Conservation (phyloP, 1,284 basidiomycete genomes). For the Pseudozyma pruni region DNA sequence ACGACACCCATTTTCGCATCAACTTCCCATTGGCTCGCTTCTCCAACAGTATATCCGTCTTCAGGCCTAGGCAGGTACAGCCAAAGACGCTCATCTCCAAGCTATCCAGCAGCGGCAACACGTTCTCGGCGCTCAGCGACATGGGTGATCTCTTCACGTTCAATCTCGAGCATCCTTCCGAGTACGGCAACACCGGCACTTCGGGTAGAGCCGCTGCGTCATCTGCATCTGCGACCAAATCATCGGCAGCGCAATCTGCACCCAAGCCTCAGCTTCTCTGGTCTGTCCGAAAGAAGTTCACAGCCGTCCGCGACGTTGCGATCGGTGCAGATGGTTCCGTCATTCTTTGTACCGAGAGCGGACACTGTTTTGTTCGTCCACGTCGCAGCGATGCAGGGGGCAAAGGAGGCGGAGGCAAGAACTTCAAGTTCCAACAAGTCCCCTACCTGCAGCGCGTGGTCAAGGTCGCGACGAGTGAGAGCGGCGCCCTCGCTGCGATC, state of each 20-base stretch:
- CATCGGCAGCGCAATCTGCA: slow-evolving; percentile 28
- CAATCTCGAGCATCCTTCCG: slow-evolving; percentile 68
- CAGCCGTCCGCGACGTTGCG: slow-evolving; percentile 83
- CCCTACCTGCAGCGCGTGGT: slow-evolving; percentile 85
- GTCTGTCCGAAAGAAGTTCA: slow-evolving; percentile 86
- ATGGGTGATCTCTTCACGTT: slow-evolving; percentile 94
- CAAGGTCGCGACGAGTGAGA: slow-evolving; percentile 84
- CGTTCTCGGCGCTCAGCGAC: slow-evolving; percentile 84
- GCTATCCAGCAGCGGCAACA: slow-evolving; percentile 81
- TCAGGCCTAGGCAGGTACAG: slow-evolving; percentile 59
- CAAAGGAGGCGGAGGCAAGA: slow-evolving; percentile 43
- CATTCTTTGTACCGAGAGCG: slow-evolving; percentile 91
- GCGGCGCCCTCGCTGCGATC: slow-evolving; percentile 88
- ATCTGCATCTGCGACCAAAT: slow-evolving; percentile 10
- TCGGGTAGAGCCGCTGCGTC: slow-evolving; percentile 9
- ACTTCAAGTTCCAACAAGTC: slow-evolving; percentile 78
- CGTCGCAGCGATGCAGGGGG: slow-evolving; percentile 37
- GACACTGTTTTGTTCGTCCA: slow-evolving; percentile 82
- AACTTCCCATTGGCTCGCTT: slow-evolving; percentile 64
- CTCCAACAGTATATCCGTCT: slow-evolving; percentile 74
- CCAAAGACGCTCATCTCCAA: slow-evolving; percentile 76
- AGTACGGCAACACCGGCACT: slow-evolving; percentile 46
- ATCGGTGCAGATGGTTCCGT: slow-evolving; percentile 87
- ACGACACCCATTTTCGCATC: slow-evolving; percentile 80
- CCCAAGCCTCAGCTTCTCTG: slow-evolving; percentile 87